Conservation (phyloP, 768 basidiomycete genomes). For the Phylloporus arenicola region DNA sequence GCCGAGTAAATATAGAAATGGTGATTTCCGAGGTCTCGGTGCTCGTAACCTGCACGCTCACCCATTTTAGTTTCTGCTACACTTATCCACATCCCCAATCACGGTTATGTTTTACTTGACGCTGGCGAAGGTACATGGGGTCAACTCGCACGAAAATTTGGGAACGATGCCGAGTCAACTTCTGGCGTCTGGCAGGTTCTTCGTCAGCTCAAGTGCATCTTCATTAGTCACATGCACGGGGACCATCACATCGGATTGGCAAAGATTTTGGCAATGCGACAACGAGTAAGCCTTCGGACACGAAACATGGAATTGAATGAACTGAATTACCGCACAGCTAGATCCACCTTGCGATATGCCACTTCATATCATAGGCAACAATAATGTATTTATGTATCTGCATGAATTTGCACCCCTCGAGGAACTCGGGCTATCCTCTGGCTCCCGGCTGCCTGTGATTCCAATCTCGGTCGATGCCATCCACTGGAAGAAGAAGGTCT, state of each 20-base stretch:
- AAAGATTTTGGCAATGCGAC: constrained; percentile 66
- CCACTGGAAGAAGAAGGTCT: constrained; percentile 40
- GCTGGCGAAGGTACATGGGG: constrained; percentile 92
- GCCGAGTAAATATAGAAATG: constrained; percentile 84
- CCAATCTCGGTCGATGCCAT: constrained; percentile 51
- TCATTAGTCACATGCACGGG: constrained; percentile 84
- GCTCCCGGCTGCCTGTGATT: constrained; percentile 47
- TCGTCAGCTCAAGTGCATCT: constrained; percentile 71
- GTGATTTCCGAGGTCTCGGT: constrained; percentile 34
- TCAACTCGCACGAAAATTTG: constrained; percentile 76
- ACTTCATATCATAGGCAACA: constrained; percentile 64
- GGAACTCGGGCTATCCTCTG: constrained; percentile 55
- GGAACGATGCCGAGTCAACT: constrained; percentile 35
- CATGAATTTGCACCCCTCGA: constrained; percentile 69
- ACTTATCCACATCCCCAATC: constrained; percentile 65
- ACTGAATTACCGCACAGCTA: constrained; percentile 42
- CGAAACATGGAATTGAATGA: not conserved
- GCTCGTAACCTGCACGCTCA: not conserved
- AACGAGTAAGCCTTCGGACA: constrained; percentile 39
- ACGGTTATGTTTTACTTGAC: constrained; percentile 78
- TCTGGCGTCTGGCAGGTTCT: constrained; percentile 53
- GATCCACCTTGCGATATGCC: constrained; percentile 55
- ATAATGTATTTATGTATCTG: constrained; percentile 58
- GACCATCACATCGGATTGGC: constrained; percentile 89
- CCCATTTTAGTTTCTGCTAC: constrained; percentile 61